Conservation (phyloP, 352 stramenopile genomes). For the Pythium phragmitis region DNA sequence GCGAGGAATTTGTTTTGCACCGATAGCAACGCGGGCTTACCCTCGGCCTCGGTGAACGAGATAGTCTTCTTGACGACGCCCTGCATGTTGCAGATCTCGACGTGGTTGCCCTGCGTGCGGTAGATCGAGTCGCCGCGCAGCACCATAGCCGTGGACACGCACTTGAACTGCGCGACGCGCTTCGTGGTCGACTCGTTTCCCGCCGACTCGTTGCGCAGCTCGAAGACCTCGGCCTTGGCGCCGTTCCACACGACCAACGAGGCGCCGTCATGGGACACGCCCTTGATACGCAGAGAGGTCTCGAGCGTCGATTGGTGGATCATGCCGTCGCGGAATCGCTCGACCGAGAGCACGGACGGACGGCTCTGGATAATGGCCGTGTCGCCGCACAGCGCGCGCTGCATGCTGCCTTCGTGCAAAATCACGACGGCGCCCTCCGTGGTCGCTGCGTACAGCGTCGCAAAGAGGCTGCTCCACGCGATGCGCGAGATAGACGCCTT, state of each 20-base stretch:
- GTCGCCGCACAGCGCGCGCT: slow-evolving; percentile 72
- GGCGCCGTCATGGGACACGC: slow-evolving; percentile 75
- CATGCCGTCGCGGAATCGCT: slow-evolving; percentile 74
- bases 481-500: slow-evolving; percentile 46
- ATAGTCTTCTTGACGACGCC: slow-evolving; percentile 88
- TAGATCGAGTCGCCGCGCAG: slow-evolving; percentile 88
- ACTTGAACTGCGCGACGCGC: slow-evolving; percentile 70
- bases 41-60: slow-evolving; percentile 90
- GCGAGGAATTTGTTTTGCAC: slow-evolving; percentile 91
- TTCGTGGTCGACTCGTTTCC: slow-evolving; percentile 34
- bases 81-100: slow-evolving; percentile 88
- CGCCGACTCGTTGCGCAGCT: slow-evolving; percentile 41
- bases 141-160: slow-evolving; percentile 63
- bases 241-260: slow-evolving; percentile 85
- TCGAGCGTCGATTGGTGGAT: slow-evolving; percentile 68
- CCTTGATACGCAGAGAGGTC: slow-evolving; percentile 76
- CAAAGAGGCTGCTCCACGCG: slow-evolving; percentile 66
- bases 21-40: slow-evolving; percentile 74
- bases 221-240: slow-evolving; percentile 86
- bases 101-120: slow-evolving; percentile 74
- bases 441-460: slow-evolving; percentile 70
- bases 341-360: slow-evolving; percentile 66
- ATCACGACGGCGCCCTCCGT: slow-evolving; percentile 64
- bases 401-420: slow-evolving; percentile 86
- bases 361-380: slow-evolving; percentile 85